These are phyloP conservation scores for Eucalyptus regnans DNA, from an alignment of 345 rosid genomes.

Conservation along the genomic window DNA sequence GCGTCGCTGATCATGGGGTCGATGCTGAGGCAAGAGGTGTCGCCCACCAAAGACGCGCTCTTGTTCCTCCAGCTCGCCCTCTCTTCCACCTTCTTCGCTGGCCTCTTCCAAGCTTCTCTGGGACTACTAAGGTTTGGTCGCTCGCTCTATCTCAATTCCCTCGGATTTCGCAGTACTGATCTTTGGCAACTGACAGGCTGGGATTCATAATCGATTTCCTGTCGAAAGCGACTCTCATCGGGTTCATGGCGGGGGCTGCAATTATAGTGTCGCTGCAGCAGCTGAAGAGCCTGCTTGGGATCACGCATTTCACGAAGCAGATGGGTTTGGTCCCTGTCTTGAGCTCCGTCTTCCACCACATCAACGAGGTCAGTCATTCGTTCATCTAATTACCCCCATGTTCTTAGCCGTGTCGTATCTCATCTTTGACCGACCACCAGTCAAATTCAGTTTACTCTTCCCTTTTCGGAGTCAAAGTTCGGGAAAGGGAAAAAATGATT, in stretches of 20 bases:
- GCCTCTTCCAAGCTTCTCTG: conserved; percentile 86
- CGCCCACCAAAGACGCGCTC: conserved; percentile 46
- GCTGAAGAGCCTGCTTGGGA: conserved; percentile 85
- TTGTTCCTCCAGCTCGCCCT: conserved; percentile 86
- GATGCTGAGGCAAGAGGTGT: conserved; percentile 81
- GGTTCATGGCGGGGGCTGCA: conserved; percentile 99
- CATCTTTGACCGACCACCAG: not conserved
- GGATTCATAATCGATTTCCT: conserved; percentile 90
- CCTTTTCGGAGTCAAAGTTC: not conserved
- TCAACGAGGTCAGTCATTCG: conserved; percentile 41
- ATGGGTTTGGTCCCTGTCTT: conserved; percentile 83
- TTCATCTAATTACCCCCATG: not conserved
- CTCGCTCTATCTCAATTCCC: not conserved
- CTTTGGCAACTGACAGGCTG: conserved; percentile 29
- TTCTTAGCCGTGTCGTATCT: not conserved
- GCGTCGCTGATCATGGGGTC: conserved; percentile 92
- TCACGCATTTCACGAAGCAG: conserved; percentile 73
- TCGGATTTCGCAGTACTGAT: not conserved
- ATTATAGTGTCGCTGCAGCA: conserved; percentile 90
- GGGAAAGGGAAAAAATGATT: not conserved
- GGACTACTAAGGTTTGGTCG: conserved; percentile 60
- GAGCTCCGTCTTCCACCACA: conserved; percentile 64
- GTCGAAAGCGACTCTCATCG: conserved; percentile 78
- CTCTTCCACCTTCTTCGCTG: conserved; percentile 88
- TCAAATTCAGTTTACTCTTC: not conserved